Conservation (phyloP, 208 protist genomes). For the Pavlovales sp. region DNA sequence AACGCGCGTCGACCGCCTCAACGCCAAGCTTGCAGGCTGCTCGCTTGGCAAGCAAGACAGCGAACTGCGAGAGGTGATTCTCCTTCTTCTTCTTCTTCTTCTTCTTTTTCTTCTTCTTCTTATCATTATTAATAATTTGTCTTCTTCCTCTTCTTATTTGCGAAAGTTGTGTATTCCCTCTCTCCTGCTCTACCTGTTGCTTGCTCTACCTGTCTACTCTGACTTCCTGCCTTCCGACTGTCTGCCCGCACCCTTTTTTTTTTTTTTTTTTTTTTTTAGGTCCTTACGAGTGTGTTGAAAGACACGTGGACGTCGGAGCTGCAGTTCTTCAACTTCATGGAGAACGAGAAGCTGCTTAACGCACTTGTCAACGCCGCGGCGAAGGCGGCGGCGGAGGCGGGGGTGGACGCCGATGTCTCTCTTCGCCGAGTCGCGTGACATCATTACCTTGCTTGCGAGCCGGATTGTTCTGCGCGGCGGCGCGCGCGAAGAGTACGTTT, state of each 20-base stretch:
- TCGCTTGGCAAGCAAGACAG: too few species aligned
- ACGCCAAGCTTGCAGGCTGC: not conserved
- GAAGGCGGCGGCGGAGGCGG: not conserved
- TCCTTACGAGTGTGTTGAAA: not conserved
- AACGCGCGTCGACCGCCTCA: not conserved
- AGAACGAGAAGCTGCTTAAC: slow-evolving; percentile 7
- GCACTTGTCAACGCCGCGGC: not conserved
- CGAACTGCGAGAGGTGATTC: not conserved
- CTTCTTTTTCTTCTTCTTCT: too few species aligned
- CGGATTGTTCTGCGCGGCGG: not conserved
- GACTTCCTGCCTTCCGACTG: too few species aligned
- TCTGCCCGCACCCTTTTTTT: too few species aligned
- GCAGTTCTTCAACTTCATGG: slow-evolving; percentile 11
- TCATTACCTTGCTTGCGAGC: not conserved
- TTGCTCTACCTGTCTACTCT: not conserved
- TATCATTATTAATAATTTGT: not conserved
- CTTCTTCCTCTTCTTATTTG: not conserved
- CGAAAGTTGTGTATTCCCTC: not conserved
- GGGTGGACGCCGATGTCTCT: not conserved
- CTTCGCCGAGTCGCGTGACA: not conserved
- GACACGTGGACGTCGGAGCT: not conserved
- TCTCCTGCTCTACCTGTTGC: not conserved
- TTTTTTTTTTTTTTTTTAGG: too few species aligned
- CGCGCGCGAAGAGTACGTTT: not conserved
- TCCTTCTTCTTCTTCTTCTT: too few species aligned